phyloP scores from a whole-genome alignment of 2,329 filamentous ascomycete genomes.

The Hirsutella rhossiliensis region DNA sequence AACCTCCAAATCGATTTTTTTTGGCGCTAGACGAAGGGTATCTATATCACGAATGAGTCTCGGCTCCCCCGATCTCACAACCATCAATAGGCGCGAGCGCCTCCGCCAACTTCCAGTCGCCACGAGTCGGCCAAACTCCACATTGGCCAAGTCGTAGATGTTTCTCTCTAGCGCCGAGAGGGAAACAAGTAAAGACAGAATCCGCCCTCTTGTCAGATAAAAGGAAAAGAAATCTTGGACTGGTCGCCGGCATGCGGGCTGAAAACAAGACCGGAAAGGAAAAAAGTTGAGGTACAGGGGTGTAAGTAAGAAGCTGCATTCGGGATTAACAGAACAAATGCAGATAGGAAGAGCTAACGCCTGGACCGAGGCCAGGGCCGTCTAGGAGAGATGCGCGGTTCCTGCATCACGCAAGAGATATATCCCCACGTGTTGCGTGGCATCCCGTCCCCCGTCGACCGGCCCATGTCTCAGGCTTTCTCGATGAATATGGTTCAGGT shows the following conservation, averaged over 20 bases:
- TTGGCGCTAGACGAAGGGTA: neutral
- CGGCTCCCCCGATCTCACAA: neutral
- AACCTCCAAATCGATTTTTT: neutral
- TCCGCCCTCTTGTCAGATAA: no score
- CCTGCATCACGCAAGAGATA: neutral
- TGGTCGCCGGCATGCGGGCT: no score
- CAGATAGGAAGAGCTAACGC: neutral
- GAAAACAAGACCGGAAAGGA: neutral
- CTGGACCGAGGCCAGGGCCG: neutral
- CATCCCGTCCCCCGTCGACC: neutral
- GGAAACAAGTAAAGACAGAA: no score
- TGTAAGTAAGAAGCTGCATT: neutral
- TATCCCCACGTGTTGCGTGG: neutral
- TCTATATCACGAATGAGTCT: neutral
- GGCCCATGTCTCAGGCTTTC: neutral
- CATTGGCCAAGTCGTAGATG: no score
- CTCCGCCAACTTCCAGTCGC: neutral
- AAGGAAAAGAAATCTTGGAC: no score
- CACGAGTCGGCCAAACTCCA: no score
- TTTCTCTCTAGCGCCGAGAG: no score
- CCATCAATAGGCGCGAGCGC: neutral
- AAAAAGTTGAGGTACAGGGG: neutral
- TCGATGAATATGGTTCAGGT: neutral
- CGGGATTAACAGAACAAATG: neutral
- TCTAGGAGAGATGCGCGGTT: neutral